Evolutionary conservation across 441 rosid genomes (phyloP).

Genomic region (Gossypium davidsonii): DNA sequence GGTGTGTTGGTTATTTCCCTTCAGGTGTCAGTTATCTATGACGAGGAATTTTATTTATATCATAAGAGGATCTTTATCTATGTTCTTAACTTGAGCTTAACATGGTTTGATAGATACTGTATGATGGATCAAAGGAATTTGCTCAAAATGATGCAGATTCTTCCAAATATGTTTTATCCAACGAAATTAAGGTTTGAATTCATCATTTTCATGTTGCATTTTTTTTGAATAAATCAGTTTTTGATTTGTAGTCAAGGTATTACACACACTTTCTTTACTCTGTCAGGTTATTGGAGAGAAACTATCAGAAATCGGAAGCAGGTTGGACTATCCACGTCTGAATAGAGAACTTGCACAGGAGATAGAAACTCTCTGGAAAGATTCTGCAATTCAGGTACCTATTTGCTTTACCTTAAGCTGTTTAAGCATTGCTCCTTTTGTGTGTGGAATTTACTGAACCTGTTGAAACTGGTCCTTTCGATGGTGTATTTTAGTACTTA

Average conservation of each 20-base stretch:
- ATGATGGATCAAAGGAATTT: conserved; percentile 92
- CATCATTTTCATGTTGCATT: conserved; percentile 4
- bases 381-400: conserved; percentile 82
- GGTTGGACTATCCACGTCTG: conserved; percentile 64
- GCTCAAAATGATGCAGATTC: conserved; percentile 70
- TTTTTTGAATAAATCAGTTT: background rate
- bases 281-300: conserved; percentile 69
- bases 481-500: background rate
- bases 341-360: conserved; percentile 67
- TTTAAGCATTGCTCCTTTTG: background rate
- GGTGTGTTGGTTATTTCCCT: conserved; percentile 75
- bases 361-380: conserved; percentile 82
- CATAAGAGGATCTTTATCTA: conserved; percentile 7
- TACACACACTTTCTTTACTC: conserved; percentile 3
- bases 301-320: conserved; percentile 73
- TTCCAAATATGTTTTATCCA: conserved; percentile 49
- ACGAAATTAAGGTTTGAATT: conserved; percentile 63
- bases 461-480: background rate
- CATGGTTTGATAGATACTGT: conserved; percentile 59
- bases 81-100: conserved; percentile 12
- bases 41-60: conserved; percentile 14
- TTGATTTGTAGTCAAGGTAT: background rate
- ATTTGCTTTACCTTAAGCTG: conserved; percentile 3
- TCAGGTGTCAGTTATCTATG: conserved; percentile 25
- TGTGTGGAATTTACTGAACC: background rate